A percentile compares a stretch with the other conserved stretches of the same genome.
phyloP scores from a whole-genome alignment of 1,284 basidiomycete genomes.

The Phylloboletellus chloephorus region DNA sequence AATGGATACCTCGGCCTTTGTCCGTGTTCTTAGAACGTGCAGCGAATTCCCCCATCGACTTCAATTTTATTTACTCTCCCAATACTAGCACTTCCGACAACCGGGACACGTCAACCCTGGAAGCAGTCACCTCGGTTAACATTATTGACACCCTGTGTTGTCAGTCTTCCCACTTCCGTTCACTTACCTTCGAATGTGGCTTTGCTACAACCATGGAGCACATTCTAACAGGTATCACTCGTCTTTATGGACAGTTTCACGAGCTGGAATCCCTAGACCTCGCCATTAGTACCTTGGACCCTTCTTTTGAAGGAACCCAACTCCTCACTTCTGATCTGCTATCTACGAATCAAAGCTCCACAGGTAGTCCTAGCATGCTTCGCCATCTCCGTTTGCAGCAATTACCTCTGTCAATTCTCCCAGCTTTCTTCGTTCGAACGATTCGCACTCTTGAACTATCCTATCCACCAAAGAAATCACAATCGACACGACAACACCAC shows the following conservation, averaged over 20 bases:
- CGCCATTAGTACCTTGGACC: constrained; percentile 26
- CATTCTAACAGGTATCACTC: constrained; percentile 18
- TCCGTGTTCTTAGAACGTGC: constrained; percentile 36
- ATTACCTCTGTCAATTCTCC: constrained; percentile 37
- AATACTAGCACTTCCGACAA: constrained; percentile 7
- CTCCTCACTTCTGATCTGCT: constrained; percentile 24
- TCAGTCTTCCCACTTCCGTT: constrained; percentile 30
- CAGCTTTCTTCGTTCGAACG: constrained; percentile 33
- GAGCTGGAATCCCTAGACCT: constrained; percentile 33
- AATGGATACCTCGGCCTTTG: constrained; percentile 25
- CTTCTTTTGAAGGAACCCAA: constrained; percentile 23
- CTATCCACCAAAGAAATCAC: constrained; percentile 31
- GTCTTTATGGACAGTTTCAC: constrained; percentile 25
- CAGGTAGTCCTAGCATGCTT: constrained; percentile 19
- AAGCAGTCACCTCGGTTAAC: constrained; percentile 16
- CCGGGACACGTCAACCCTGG: constrained; percentile 8
- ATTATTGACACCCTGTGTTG: constrained; percentile 22
- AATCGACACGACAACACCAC: constrained; percentile 17
- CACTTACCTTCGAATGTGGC: constrained; percentile 34
- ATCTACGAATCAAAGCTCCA: constrained; percentile 9
- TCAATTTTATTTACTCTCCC: constrained; percentile 29
- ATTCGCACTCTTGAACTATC: constrained; percentile 38
- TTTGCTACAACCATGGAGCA: constrained; percentile 27
- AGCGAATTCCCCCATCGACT: constrained; percentile 31
- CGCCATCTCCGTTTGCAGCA: constrained; percentile 37